Evolutionary conservation across 805 yeast genomes (phyloP).

Genomic region (Candida alai): DNA sequence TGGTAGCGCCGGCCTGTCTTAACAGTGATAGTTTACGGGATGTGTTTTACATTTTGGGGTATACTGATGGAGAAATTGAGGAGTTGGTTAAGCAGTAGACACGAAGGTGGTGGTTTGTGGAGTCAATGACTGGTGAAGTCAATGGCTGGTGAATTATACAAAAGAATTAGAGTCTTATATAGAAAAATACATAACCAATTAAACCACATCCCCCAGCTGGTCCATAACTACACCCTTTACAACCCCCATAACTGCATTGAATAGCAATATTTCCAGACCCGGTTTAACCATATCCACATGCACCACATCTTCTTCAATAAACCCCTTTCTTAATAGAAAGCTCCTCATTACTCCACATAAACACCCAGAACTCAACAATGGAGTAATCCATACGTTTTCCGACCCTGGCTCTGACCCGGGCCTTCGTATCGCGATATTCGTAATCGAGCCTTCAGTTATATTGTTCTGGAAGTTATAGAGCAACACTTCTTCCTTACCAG

Average conservation of each 20-base stretch:
- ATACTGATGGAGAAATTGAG: constrained; percentile 50
- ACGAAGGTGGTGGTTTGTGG: too few species aligned
- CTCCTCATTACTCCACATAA: constrained; percentile 80
- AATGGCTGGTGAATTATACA: not conserved
- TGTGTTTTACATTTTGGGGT: constrained; percentile 78
- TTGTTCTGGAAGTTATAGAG: constrained; percentile 52
- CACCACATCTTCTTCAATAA: constrained; percentile 52
- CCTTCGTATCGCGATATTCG: constrained; percentile 67
- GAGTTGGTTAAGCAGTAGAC: constrained; percentile 3
- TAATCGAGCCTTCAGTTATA: constrained; percentile 77
- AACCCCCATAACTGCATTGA: constrained; percentile 84
- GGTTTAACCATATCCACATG: constrained; percentile 40
- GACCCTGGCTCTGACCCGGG: too few species aligned
- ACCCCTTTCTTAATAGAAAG: constrained; percentile 50
- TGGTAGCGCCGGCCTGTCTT: constrained; percentile 74
- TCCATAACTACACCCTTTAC: constrained; percentile 50
- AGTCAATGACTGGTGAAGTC: too few species aligned
- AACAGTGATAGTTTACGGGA: constrained; percentile 74
- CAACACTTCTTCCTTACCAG: constrained; percentile 65
- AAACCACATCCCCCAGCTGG: not conserved
- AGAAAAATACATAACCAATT: not conserved
- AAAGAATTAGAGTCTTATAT: not conserved
- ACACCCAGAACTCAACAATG: constrained; percentile 74
- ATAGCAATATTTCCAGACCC: constrained; percentile 71
- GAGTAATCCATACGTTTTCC: constrained; percentile 69